Percentiles rank a stretch among this genome's conserved stretches.
These are phyloP conservation scores for Tubosaeta sp. DNA, from an alignment of 768 basidiomycete genomes.

Conservation along the genomic window DNA sequence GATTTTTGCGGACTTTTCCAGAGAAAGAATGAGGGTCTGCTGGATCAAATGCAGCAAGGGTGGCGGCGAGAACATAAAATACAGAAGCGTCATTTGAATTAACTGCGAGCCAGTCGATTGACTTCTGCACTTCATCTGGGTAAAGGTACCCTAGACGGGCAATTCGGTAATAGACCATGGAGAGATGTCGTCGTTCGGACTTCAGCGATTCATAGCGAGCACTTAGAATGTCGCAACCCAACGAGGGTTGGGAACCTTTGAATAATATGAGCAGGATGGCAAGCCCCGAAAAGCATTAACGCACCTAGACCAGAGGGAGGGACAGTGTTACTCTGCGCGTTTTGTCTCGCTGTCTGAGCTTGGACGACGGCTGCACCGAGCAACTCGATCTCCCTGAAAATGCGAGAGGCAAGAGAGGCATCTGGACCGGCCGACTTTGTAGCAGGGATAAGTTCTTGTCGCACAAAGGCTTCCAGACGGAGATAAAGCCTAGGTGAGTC, in stretches of 20 bases:
- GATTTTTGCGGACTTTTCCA: conserved; percentile 42
- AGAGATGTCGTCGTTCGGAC: conserved; percentile 68
- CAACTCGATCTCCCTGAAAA: conserved; percentile 62
- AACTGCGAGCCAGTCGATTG: conserved; percentile 67
- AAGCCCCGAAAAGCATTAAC: not conserved
- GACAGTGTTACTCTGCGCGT: conserved; percentile 54
- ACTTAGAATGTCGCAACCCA: conserved; percentile 65
- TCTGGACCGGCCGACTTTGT: conserved; percentile 33
- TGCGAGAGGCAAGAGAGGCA: conserved; percentile 45
- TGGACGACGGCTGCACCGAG: conserved; percentile 50
- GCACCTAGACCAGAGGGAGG: conserved; percentile 53
- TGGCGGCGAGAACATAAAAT: conserved; percentile 61
- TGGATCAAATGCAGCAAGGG: conserved; percentile 64
- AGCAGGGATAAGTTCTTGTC: conserved; percentile 48
- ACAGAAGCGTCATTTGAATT: conserved; percentile 67
- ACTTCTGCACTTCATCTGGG: conserved; percentile 53
- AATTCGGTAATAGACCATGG: conserved; percentile 57
- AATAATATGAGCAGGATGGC: conserved; percentile 5
- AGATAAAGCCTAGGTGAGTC: conserved; percentile 46
- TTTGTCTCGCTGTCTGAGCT: conserved; percentile 55
- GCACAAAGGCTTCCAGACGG: conserved; percentile 53
- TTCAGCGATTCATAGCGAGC: conserved; percentile 70
- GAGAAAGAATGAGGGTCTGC: conserved; percentile 49
- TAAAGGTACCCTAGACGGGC: conserved; percentile 59
- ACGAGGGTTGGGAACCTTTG: conserved; percentile 38